These are phyloP conservation scores for Climacium dendroides DNA, from an alignment of 225 moss, liverwort and hornwort genomes.

Conservation along the genomic window DNA sequence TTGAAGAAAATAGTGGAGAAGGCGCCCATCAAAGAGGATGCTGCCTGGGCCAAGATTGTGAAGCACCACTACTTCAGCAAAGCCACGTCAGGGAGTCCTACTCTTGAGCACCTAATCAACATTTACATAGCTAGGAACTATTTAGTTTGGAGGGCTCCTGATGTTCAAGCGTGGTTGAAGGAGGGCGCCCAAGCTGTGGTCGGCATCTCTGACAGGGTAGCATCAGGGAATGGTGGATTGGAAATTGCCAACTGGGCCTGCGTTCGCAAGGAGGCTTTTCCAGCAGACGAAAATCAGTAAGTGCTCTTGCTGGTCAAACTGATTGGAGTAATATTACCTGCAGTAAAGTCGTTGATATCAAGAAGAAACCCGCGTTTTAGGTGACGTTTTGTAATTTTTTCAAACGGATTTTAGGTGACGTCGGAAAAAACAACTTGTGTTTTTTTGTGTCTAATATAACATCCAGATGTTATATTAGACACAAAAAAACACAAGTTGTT, in stretches of 20 bases:
- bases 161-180: slow-evolving; percentile 81
- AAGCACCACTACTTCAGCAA: slow-evolving; percentile 48
- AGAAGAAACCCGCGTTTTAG: no score
- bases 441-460: no score
- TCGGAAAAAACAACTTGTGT: no score
- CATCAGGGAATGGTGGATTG: slow-evolving; percentile 7
- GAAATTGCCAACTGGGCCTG: slow-evolving; percentile 72
- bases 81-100: slow-evolving; percentile 29
- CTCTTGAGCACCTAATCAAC: slow-evolving; percentile 61
- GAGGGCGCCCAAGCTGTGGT: slow-evolving; percentile 46
- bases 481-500: no score
- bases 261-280: slow-evolving; percentile 57
- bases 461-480: no score
- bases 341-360: background rate
- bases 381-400: no score
- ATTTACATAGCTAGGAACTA: slow-evolving; percentile 70
- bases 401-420: no score
- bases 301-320: background rate
- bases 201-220: slow-evolving; percentile 26
- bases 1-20: slow-evolving; percentile 72
- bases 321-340: background rate
- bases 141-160: slow-evolving; percentile 74
- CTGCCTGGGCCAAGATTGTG: slow-evolving; percentile 49
- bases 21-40: slow-evolving; percentile 76
- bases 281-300: slow-evolving; percentile 60